Conservation (phyloP, 805 yeast genomes). For the Kodamaea kakaduensis region DNA sequence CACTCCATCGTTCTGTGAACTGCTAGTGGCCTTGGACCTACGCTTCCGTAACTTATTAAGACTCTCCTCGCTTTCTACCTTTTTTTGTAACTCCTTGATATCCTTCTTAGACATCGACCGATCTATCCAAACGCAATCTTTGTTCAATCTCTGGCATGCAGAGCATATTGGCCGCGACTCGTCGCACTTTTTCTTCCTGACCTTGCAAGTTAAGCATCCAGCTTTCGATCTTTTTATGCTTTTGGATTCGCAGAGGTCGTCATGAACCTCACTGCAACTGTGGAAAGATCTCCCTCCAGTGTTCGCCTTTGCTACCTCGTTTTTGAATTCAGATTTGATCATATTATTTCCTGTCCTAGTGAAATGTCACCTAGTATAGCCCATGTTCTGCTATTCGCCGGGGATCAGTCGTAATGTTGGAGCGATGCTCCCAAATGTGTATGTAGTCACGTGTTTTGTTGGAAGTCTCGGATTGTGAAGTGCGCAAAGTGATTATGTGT, state of each 20-base stretch:
- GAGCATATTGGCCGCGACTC: constrained; percentile 48
- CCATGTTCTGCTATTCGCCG: too few species aligned
- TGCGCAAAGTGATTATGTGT: too few species aligned
- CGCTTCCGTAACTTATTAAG: constrained; percentile 41
- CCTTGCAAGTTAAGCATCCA: constrained; percentile 70
- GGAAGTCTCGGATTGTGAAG: too few species aligned
- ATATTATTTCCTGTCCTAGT: too few species aligned
- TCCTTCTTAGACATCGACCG: constrained; percentile 40
- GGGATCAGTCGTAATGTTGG: too few species aligned
- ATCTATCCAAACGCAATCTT: constrained; percentile 48
- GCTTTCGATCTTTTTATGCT: constrained; percentile 39
- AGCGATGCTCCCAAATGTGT: too few species aligned
- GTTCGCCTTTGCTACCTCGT: too few species aligned
- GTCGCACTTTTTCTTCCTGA: constrained; percentile 58
- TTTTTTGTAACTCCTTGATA: constrained; percentile 28
- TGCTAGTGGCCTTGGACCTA: not conserved
- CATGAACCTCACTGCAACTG: constrained; percentile 2
- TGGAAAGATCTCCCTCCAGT: too few species aligned
- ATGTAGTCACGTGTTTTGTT: too few species aligned
- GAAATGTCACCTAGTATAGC: too few species aligned
- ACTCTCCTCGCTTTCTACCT: constrained; percentile 39
- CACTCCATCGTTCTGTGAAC: too few species aligned
- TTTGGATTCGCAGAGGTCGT: constrained; percentile 2
- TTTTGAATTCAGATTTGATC: too few species aligned
- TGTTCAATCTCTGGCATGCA: constrained; percentile 44